Percentiles rank a stretch among this genome's conserved stretches.
Evolutionary conservation across 176 grass and related monocot genomes (phyloP).

Genomic region (Zea mays): DNA sequence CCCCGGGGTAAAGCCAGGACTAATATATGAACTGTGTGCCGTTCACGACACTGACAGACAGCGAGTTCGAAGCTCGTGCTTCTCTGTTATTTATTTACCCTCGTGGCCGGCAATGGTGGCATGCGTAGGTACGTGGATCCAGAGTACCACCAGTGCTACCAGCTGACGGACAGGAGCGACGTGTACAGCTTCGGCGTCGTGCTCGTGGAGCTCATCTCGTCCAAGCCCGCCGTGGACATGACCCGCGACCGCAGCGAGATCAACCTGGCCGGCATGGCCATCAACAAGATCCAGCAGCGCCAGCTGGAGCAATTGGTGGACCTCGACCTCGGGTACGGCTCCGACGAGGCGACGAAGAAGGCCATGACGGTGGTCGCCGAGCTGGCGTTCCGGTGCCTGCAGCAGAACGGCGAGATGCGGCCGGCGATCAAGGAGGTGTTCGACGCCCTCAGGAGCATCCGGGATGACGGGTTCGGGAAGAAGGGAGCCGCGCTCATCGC

Average conservation of each 20-base stretch:
- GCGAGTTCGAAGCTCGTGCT: neutral
- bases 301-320: constrained; percentile 63
- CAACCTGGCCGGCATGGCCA: constrained; percentile 65
- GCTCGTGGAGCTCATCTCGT: constrained; percentile 72
- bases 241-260: constrained; percentile 60
- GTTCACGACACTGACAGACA: too few relatives aligned
- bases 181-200: constrained; percentile 87
- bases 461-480: constrained; percentile 25
- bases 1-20: constrained; percentile 33
- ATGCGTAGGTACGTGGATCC: constrained; percentile 50
- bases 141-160: constrained; percentile 81
- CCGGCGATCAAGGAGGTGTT: constrained; percentile 70
- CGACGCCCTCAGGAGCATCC: constrained; percentile 49
- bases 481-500: neutral
- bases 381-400: constrained; percentile 78
- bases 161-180: constrained; percentile 76
- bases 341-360: constrained; percentile 44
- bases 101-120: too few relatives aligned
- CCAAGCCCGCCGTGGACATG: constrained; percentile 72
- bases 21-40: too few relatives aligned
- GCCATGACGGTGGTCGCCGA: constrained; percentile 69
- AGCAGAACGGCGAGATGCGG: constrained; percentile 72
- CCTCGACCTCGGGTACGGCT: constrained; percentile 44
- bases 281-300: constrained; percentile 58
- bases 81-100: too few relatives aligned